These are phyloP conservation scores for Starmerella powellii DNA, from an alignment of 805 yeast genomes.

Conservation along the genomic window DNA sequence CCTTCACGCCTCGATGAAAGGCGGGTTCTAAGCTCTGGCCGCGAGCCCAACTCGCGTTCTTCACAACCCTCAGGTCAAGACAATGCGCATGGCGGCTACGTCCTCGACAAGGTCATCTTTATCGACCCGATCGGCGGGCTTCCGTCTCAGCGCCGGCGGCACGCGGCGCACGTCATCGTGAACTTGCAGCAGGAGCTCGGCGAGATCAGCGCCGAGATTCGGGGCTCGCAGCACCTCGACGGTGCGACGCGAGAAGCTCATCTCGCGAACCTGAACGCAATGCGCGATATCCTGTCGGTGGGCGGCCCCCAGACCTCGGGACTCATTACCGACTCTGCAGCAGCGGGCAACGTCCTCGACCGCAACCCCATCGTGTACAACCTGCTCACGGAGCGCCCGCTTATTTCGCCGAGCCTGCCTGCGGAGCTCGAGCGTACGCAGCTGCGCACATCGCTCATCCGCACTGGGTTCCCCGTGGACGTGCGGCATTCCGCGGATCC, in stretches of 20 bases:
- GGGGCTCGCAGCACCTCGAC: slow-evolving; percentile 28
- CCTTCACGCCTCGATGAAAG: too few species aligned
- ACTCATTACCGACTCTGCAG: slow-evolving; percentile 68
- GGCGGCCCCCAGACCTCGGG: slow-evolving; percentile 60
- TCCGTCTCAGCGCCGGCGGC: slow-evolving; percentile 71
- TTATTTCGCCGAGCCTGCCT: slow-evolving; percentile 83
- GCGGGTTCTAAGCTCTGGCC: too few species aligned
- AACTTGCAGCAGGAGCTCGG: slow-evolving; percentile 73
- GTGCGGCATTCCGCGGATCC: slow-evolving; percentile 26
- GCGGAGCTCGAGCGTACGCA: slow-evolving; percentile 43
- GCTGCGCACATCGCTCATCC: slow-evolving; percentile 64
- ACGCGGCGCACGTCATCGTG: slow-evolving; percentile 68
- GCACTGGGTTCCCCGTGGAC: slow-evolving; percentile 56
- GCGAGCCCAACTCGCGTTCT: too few species aligned
- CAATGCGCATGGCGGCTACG: slow-evolving; percentile 5
- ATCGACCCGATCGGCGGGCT: slow-evolving; percentile 81
- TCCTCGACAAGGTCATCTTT: slow-evolving; percentile 68
- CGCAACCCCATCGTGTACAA: slow-evolving; percentile 83
- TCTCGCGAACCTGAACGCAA: slow-evolving; percentile 49
- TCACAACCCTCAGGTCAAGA: too few species aligned
- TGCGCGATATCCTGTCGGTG: slow-evolving; percentile 44
- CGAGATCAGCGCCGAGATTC: slow-evolving; percentile 49
- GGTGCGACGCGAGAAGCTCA: slow-evolving; percentile 36
- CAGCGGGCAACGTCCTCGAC: slow-evolving; percentile 44
- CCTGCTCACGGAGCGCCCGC: slow-evolving; percentile 79